Percentiles rank a stretch among this genome's conserved stretches.
phyloP scores from a whole-genome alignment of 2,329 filamentous ascomycete genomes.

The Lithohypha guttulata region DNA sequence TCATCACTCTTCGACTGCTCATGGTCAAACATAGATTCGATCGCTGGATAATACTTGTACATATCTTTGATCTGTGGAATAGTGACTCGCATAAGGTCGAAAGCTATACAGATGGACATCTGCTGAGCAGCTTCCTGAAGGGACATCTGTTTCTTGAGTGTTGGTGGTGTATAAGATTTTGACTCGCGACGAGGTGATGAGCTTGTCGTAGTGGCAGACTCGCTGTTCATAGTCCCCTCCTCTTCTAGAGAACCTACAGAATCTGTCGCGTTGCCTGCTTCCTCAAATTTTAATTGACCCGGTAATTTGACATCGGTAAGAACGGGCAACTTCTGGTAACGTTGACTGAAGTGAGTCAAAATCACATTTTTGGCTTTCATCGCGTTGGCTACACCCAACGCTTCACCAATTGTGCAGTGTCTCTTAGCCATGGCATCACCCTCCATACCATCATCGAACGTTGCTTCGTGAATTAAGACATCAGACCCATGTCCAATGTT shows the following conservation, averaged over 20 bases:
- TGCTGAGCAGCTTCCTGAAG: slow-evolving; percentile 20
- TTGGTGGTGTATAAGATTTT: slow-evolving; percentile 4
- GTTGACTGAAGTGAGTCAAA: slow-evolving; percentile 89
- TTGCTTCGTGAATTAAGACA: slow-evolving; percentile 87
- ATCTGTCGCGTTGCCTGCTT: slow-evolving; percentile 22
- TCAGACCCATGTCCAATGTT: slow-evolving; percentile 63
- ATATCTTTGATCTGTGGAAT: slow-evolving; percentile 48
- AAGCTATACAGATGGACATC: slow-evolving; percentile 48
- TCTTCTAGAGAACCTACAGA: slow-evolving; percentile 5
- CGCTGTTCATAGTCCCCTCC: no score
- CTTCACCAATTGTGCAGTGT: slow-evolving; percentile 81
- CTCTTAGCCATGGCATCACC: slow-evolving; percentile 77
- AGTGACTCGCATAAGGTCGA: slow-evolving; percentile 54
- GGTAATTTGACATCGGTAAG: slow-evolving; percentile 26
- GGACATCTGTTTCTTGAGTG: slow-evolving; percentile 8
- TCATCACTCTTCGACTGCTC: slow-evolving; percentile 23
- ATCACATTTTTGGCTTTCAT: slow-evolving; percentile 76
- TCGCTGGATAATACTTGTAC: slow-evolving; percentile 46
- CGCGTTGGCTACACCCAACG: slow-evolving; percentile 59
- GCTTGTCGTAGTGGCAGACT: no score
- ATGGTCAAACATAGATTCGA: slow-evolving; percentile 42
- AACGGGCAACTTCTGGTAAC: slow-evolving; percentile 67
- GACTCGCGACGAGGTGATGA: no score
- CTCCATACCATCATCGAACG: slow-evolving; percentile 76
- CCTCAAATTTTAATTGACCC: slow-evolving; percentile 14